phyloP scores from a whole-genome alignment of 2,329 filamentous ascomycete genomes.

The Leptographium wingfieldii region DNA sequence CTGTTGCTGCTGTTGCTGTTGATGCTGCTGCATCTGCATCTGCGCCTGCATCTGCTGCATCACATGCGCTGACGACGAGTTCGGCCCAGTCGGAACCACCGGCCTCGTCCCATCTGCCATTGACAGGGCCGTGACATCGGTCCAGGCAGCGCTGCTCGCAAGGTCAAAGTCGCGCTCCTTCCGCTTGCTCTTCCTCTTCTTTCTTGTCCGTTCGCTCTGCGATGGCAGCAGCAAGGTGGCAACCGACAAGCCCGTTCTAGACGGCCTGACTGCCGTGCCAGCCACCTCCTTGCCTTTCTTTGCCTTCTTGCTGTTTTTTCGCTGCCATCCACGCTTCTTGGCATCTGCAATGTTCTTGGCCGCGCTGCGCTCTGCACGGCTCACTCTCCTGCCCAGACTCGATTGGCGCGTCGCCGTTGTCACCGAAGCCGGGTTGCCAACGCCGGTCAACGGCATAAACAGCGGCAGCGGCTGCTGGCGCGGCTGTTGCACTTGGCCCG shows the following conservation, averaged over 20 bases:
- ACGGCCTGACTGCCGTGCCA: not conserved
- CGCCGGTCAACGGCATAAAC: conserved; percentile 5
- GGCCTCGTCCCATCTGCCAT: not conserved
- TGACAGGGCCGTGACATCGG: conserved; percentile 22
- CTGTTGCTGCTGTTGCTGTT: not conserved
- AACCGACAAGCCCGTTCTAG: not conserved
- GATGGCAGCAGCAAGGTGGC: not conserved
- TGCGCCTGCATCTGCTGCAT: conserved; percentile 11
- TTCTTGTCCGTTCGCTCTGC: not conserved
- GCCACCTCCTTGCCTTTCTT: conserved; percentile 23
- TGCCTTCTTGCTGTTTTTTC: conserved; percentile 26
- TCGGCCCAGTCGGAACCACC: not conserved
- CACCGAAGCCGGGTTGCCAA: conserved; percentile 15
- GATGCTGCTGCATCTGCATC: not conserved
- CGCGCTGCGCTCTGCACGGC: conserved; percentile 46
- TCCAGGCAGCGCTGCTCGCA: conserved; percentile 27
- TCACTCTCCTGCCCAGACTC: conserved; percentile 34
- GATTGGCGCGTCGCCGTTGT: conserved; percentile 23
- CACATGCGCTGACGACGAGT: conserved; percentile 9
- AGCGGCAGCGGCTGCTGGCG: conserved; percentile 8
- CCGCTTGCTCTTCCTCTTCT: not conserved
- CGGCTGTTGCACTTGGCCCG: not conserved
- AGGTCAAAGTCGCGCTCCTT: conserved; percentile 9
- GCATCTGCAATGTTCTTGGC: conserved; percentile 51
- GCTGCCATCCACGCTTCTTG: conserved; percentile 40